Evolutionary conservation across 768 basidiomycete genomes (phyloP).

Genomic region (Suillus spraguei): DNA sequence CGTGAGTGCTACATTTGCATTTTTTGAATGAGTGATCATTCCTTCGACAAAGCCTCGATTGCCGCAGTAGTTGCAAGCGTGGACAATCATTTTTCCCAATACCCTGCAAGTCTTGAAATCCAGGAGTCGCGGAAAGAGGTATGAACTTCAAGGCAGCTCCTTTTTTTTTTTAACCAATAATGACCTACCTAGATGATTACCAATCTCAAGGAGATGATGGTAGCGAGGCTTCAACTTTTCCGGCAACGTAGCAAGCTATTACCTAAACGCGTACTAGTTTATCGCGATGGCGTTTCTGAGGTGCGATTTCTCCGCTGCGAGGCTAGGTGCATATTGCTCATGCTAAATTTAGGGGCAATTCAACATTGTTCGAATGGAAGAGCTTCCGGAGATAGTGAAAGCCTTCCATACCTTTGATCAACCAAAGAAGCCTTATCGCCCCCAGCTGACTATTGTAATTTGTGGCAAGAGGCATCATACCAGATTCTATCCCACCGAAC

Average conservation of each 20-base stretch:
- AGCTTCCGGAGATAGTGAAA: constrained; percentile 44
- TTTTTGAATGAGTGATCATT: not conserved
- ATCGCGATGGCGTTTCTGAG: constrained; percentile 80
- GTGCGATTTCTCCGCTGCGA: constrained; percentile 34
- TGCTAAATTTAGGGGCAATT: constrained; percentile 47
- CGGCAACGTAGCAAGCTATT: constrained; percentile 36
- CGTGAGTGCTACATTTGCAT: constrained; percentile 24
- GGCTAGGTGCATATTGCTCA: constrained; percentile 16
- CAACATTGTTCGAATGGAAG: constrained; percentile 43
- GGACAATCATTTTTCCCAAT: constrained; percentile 48
- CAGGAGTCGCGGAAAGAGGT: constrained; percentile 75
- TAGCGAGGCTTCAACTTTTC: constrained; percentile 46
- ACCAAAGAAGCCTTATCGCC: constrained; percentile 40
- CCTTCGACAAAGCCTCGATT: constrained; percentile 40
- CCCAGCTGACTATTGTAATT: constrained; percentile 53
- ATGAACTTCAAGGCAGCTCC: constrained; percentile 7
- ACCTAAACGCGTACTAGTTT: constrained; percentile 52
- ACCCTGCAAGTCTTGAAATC: constrained; percentile 51
- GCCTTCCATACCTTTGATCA: constrained; percentile 45
- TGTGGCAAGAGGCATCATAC: constrained; percentile 64
- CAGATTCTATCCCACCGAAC: constrained; percentile 55
- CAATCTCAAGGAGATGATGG: constrained; percentile 51
- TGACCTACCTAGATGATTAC: constrained; percentile 44
- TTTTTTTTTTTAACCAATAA: constrained; percentile 8
- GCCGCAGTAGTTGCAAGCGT: constrained; percentile 56